Evolutionary conservation across 225 moss, liverwort and hornwort species (phyloP), one percentile per base, ranked within the genome.

Genomic region (Marchantia paleacea): DNA sequence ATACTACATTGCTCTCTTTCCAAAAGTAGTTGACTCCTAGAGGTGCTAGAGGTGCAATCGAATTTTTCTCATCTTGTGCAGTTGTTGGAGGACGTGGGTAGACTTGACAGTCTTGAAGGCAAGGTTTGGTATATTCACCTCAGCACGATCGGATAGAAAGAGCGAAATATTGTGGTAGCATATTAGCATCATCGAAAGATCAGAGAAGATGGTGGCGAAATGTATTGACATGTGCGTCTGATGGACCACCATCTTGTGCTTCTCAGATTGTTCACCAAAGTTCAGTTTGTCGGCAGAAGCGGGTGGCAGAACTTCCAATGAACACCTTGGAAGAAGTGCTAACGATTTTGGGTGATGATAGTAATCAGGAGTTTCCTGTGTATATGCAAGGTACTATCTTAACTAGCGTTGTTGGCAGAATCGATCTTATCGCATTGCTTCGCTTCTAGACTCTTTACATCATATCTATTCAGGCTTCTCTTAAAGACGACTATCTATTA

Each of bases 311-410:
- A 62, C 88, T 89, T 79, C 81, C 78, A 24, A 89, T 85, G 83
- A 78, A 55, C 48, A 90, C 90, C 3, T 52, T 55, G 55, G 78
- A 78, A 69, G 88, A 89, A 52, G 84, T 91, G 84, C 84, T 92
- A 73, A 70, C 69, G 22, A 81, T 96, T 63, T 86, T 94, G 68
- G 96, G 93, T 12, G 92, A 96, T 81, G 57, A 75, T 14, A 85
- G 80, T 28, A 84, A 92, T 51, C 72, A 85, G 62, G 81, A 72
- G 14, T 92, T 87, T 79, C 96, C 93, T 39, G 79, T 94, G 58
- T 96, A 87, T 88, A 94, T 96, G 93, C 87, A 90, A 82, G 92
- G 95, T 95, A 76, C 26, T 39, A 53, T 58, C 39, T 39, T 39
- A 39, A 71, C 48, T 48, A 1, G 24, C 10, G 25, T 30, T 14